A percentile compares a stretch with the other conserved stretches of the same genome.
Conservation (phyloP, 2,329 filamentous ascomycete genomes). For the Colletotrichum gigasporum region DNA sequence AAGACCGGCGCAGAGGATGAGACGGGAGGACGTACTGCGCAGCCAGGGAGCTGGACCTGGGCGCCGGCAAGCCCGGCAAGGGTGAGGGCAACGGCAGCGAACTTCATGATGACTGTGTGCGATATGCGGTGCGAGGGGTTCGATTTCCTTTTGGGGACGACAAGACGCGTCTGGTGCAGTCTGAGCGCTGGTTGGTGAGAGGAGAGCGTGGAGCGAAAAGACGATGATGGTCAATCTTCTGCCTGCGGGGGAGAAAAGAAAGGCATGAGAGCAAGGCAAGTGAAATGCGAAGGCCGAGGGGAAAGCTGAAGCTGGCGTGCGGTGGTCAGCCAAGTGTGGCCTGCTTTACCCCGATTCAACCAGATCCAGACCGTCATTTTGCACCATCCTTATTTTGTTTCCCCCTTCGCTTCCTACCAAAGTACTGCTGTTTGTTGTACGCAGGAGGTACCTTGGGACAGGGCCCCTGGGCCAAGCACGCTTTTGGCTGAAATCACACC, state of each 20-base stretch:
- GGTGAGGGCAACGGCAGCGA: constrained; percentile 38
- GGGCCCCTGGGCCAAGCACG: constrained; percentile 9
- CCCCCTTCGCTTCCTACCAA: not conserved
- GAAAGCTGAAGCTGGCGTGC: constrained; percentile 3
- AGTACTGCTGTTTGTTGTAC: too few relatives aligned
- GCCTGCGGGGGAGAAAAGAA: not conserved
- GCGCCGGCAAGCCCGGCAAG: constrained; percentile 45
- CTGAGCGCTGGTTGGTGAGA: constrained; percentile 4
- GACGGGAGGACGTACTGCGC: constrained; percentile 46
- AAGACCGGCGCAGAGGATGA: not conserved
- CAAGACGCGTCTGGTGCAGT: not conserved
- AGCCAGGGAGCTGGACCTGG: constrained; percentile 46
- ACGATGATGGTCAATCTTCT: not conserved
- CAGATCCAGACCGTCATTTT: not conserved
- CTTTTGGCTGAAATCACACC: constrained; percentile 3
- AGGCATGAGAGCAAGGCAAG: not conserved
- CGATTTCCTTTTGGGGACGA: not conserved
- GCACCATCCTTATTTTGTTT: constrained; percentile 5
- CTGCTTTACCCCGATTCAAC: constrained; percentile 9
- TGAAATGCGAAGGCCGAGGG: not conserved
- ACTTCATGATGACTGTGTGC: constrained; percentile 45
- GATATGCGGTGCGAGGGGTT: constrained; percentile 24
- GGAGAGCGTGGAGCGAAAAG: not conserved
- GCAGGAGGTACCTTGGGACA: too few relatives aligned
- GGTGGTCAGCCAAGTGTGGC: not conserved